Base-by-base conservation (phyloP, 106 monocot species). In the Allium fistulosum region DNA sequence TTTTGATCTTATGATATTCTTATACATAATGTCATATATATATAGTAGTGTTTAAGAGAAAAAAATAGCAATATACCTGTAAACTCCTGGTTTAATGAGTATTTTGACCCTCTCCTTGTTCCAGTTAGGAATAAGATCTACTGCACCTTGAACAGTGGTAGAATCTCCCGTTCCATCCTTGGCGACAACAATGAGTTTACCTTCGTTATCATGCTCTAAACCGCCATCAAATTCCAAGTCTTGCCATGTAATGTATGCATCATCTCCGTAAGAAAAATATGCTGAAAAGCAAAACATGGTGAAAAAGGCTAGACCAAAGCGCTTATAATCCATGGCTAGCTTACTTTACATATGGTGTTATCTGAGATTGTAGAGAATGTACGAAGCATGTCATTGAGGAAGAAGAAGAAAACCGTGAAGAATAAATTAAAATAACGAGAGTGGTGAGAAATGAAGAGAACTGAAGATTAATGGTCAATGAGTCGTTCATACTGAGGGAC, bases 61-160 rank as follows among this genome's bases (percentile, higher is more conserved):
- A 22, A 22, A 60, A n/a, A 17, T 4, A 26, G 18, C 60, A n/a
- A 37, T 8, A 47, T 2, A 90, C 94, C 87, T 90, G 75, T 97
- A 89, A 8, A 89, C 61, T 37, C 89, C 92, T 26, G 86, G 76
- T 15, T 62, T 60, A 13, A 97, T 75, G 17, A 84, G 65, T 14
- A 97, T 89, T 79, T 87, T 97, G 48, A 92, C 77, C 59, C 96
- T 76, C 58, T 76, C 15, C 2, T 4, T 50, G 68, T 97, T 92
- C 4, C 80, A 80, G 37, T 69, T 61, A 57, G 88, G 86, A 48
- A 97, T 80, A 83, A 92, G 72, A 62, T 97, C 82, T 10, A 97
- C 82, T n/a, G 88, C 97, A 49, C 84, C 92, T 60, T 92, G 97
- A 16, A 97, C 89, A 11, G 92, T 92, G 16, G 2, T 72, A 4